Evolutionary conservation across 1,284 basidiomycete species (phyloP).

Genomic region (Rhodotorula glutinis): DNA sequence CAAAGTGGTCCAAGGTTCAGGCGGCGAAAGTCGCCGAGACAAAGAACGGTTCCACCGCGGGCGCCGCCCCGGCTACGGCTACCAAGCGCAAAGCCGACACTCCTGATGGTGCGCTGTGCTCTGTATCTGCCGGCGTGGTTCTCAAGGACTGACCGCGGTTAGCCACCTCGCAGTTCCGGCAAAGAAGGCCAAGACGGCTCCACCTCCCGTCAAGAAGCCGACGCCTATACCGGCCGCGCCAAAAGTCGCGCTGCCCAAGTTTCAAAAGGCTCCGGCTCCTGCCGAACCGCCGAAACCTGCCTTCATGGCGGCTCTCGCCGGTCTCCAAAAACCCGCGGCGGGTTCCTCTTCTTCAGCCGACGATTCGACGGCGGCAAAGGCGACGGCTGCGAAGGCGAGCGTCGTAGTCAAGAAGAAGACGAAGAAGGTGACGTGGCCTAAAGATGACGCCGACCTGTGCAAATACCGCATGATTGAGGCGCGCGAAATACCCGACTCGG

Average conservation of each 20-base stretch:
- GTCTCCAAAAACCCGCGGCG: neutral
- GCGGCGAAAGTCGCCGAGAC: too few species aligned
- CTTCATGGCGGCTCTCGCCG: neutral
- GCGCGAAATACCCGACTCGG: conserved; percentile 8
- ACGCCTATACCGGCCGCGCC: neutral
- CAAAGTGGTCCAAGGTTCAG: conserved; percentile 21
- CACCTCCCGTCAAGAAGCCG: neutral
- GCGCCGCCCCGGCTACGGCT: neutral
- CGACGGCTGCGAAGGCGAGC: neutral
- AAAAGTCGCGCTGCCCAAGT: neutral
- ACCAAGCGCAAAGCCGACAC: conserved; percentile 18
- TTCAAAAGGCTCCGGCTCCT: neutral
- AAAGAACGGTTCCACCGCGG: neutral
- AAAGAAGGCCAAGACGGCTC: conserved; percentile 29
- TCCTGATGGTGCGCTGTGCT: conserved; percentile 3
- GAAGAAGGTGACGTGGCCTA: conserved; percentile 26
- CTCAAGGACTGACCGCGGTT: too few species aligned
- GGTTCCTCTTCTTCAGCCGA: neutral
- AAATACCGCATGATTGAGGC: conserved; percentile 14
- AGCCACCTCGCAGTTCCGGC: neutral
- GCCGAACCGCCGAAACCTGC: neutral
- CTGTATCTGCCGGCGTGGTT: too few species aligned
- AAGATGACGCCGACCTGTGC: conserved; percentile 16
- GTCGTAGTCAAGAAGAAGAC: conserved; percentile 4
- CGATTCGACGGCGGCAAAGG: neutral